Base-by-base conservation (phyloP, 2,329 filamentous ascomycete species). In the Periconia digitata region DNA sequence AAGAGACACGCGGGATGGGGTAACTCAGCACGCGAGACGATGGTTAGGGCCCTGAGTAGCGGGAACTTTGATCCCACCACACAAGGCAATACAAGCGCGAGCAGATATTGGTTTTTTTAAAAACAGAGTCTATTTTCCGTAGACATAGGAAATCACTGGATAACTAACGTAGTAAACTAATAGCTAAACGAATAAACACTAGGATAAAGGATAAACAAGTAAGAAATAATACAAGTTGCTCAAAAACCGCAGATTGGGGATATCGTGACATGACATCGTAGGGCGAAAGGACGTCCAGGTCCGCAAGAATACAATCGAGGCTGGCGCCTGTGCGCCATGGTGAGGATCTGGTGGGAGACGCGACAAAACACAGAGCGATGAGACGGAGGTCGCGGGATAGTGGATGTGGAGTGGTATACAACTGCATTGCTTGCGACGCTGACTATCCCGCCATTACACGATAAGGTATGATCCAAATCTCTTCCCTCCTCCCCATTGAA, bases 381-480 rank as follows among this genome's bases (percentile, higher is more conserved):
- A 23, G n/a, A 17, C 13, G 38, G 23, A 22, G 50, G 56, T 56
- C 47, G 46, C 61, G 55, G 24, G 55, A 56, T 59, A 56, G 51
- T 60, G 59, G 61, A 56, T 53, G 52, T 53, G 47, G 38, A 44
- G 42, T 50, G 54, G 53, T 55, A 54, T 61, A 58, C 49, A 56
- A 67, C 62, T 58, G 54, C 64, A 67, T 69, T 66, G 59, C 59
- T 62, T 67, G 66, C 65, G 65, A 69, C 65, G 63, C 65, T 64
- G 60, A 62, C 64, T 69, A 67, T 58, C 56, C 58, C 44, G 57
- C 55, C 65, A 69, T 69, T 68, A 70, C 59, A 61, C 47, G 55
- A 54, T 56, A 60, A 49, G 49, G 49, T 61, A 59, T 46, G 51
- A 56, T 55, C 50, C 52, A 44, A 49, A 44, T 49, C 52, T 57